Percentiles rank a stretch among this genome's conserved stretches.
These are phyloP conservation scores for Alternaria incomplexa DNA, from an alignment of 2,329 filamentous ascomycete genomes.

Conservation along the genomic window DNA sequence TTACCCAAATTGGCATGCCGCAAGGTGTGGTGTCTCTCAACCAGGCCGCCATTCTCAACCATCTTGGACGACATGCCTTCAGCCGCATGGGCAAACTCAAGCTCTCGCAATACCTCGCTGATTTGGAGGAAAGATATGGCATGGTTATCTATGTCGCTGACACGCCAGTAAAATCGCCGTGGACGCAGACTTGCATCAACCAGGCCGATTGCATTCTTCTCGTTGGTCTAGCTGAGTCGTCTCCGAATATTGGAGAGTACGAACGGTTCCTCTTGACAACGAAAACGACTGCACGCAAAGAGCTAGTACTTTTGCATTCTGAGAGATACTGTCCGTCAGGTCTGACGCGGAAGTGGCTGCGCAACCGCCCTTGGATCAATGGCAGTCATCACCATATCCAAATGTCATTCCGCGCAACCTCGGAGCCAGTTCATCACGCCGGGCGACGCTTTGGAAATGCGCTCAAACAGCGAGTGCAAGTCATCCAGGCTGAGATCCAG, in stretches of 20 bases:
- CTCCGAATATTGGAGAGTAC: constrained; percentile 91
- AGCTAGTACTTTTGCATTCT: constrained; percentile 85
- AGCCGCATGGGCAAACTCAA: constrained; percentile 97
- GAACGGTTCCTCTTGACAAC: constrained; percentile 95
- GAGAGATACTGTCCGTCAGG: constrained; percentile 88
- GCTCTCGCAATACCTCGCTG: constrained; percentile 92
- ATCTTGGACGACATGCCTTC: constrained; percentile 94
- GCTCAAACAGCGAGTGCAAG: constrained; percentile 91
- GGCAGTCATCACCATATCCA: constrained; percentile 97
- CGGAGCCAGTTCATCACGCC: constrained; percentile 76
- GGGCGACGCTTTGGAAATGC: constrained; percentile 81
- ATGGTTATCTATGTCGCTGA: constrained; percentile 96
- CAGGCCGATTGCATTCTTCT: constrained; percentile 96
- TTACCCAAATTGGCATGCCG: constrained; percentile 85
- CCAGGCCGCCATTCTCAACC: constrained; percentile 91
- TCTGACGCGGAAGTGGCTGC: constrained; percentile 83
- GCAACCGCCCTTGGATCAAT: constrained; percentile 95
- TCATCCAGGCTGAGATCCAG: constrained; percentile 94
- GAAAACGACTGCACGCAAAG: constrained; percentile 95
- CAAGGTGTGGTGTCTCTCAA: constrained; percentile 93
- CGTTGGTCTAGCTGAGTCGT: constrained; percentile 88
- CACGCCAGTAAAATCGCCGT: constrained; percentile 94
- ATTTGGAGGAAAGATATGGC: constrained; percentile 95
- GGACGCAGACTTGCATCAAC: constrained; percentile 97
- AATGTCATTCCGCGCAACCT: constrained; percentile 82